These are phyloP conservation scores for Gynandropsis gynandra DNA, from an alignment of 345 rosid species.

Conservation along the genomic window DNA sequence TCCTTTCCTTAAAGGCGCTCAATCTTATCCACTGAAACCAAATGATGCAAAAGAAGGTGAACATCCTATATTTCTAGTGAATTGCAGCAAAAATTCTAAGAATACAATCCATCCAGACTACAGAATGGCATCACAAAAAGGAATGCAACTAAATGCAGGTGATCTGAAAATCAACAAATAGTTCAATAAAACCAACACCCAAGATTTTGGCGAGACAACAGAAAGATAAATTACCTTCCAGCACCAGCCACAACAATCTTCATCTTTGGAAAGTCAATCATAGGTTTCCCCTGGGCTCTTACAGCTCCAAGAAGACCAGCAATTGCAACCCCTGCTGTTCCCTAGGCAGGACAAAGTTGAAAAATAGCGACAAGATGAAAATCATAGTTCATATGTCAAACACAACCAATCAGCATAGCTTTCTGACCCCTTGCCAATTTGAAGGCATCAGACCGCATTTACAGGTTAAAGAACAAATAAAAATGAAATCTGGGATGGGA, in stretches of 20 bases:
- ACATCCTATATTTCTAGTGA: conserved; percentile 1
- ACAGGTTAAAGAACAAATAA: conserved; percentile 7
- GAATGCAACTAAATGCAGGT: too few relatives aligned
- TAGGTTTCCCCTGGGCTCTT: conserved; percentile 93
- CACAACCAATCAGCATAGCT: conserved; percentile 1
- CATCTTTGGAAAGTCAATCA: conserved; percentile 96
- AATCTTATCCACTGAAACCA: conserved; percentile 10
- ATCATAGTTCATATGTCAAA: neutral
- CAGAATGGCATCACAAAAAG: too few relatives aligned
- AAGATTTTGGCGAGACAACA: neutral
- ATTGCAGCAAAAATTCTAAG: too few relatives aligned
- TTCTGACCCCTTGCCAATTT: conserved; percentile 3
- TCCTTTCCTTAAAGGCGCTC: conserved; percentile 5
- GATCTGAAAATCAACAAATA: too few relatives aligned
- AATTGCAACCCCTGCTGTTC: conserved; percentile 97
- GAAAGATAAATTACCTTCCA: conserved; percentile 54
- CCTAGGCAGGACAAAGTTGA: conserved; percentile 37
- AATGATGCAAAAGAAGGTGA: conserved; percentile 12
- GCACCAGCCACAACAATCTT: conserved; percentile 99
- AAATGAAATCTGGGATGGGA: conserved; percentile 7
- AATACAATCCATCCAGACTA: too few relatives aligned
- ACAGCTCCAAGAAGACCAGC: conserved; percentile 99
- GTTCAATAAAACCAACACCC: too few relatives aligned
- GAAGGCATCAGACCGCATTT: conserved; percentile 1
- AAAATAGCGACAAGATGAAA: conserved; percentile 1